Evolutionary conservation across 805 yeast genomes (phyloP), one percentile per base, ranked within the genome.

Genomic region (Wickerhamomyces canadensis): DNA sequence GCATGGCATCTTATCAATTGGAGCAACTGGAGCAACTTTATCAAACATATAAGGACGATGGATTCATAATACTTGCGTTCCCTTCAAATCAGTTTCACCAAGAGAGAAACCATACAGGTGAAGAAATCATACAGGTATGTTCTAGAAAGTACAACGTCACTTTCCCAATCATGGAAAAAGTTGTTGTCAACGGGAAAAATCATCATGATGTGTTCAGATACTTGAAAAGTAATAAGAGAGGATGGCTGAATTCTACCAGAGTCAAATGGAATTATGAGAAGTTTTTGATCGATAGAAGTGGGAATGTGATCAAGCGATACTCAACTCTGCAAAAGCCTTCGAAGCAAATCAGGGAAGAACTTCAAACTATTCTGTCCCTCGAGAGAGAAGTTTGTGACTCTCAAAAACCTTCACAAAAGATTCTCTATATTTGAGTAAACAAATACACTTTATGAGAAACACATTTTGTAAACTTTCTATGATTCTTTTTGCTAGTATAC

Each of bases 81-180:
- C 97, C 97, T 23, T 85, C 96, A 62, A 84, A 86, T 64, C 96
- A 87, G 58, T 88, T 88, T 57, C 89, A 83, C 18, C 65, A 74
- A 50, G 83, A 93, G 67, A 85, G 89, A 62, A 81, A 93, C 48
- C 80, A 79, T 4, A 54, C 74, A 3, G 77, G 74, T 35, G 73
- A 78, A 39, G 88, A 84, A 52, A 85, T 86, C 46, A 78, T 76
- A 16, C 60, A 70, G 32, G 84, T 83, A 65, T 88, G 96, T 62
- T 62, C 74, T 31, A 55, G 71, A 48, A 83, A 79, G 62, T 85
- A 72, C 58, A 86, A 89, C 36, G 93, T 84, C 31, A 65, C 77
- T n/a, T 86, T 86, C 78, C 93, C 93, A 19, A 71, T 86, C 27
- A 69, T 86, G 74, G 68, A 71, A 55, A 86, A 85, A 67, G 61